A percentile compares a stretch with the other conserved stretches of the same genome.
phyloP scores from a whole-genome alignment of 768 basidiomycete species.

The Tricholoma hemisulphureum region DNA sequence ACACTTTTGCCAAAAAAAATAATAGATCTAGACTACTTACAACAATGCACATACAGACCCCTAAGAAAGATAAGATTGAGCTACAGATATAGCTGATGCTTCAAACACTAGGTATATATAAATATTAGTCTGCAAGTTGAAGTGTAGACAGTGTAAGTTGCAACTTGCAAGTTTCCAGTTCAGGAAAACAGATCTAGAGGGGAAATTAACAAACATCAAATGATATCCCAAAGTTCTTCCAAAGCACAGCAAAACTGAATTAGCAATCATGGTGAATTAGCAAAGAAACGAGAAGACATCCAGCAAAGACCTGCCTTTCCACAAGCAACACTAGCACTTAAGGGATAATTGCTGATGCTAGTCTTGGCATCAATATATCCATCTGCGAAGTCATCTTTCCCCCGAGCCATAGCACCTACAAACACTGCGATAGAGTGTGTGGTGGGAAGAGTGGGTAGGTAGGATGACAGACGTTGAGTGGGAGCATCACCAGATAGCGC shows the following conservation, averaged over 20 bases:
- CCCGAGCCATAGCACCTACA: conserved; percentile 97
- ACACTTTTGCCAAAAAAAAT: too few relatives aligned
- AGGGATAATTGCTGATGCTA: conserved; percentile 88
- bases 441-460: conserved; percentile 80
- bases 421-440: conserved; percentile 92
- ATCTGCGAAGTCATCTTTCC: conserved; percentile 96
- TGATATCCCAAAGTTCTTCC: conserved; percentile 94
- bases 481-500: conserved; percentile 92
- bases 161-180: too few relatives aligned
- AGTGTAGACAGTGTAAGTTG: too few relatives aligned
- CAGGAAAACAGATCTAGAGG: too few relatives aligned
- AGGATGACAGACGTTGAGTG: conserved; percentile 75
- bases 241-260: conserved; percentile 83
- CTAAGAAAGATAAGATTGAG: too few relatives aligned
- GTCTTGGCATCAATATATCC: conserved; percentile 94
- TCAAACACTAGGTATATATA: too few relatives aligned
- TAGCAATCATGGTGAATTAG: background rate
- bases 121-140: too few relatives aligned
- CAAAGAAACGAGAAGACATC: background rate
- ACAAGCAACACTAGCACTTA: conserved; percentile 93
- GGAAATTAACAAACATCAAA: too few relatives aligned
- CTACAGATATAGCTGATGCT: too few relatives aligned
- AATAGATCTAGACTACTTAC: too few relatives aligned
- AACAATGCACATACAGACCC: too few relatives aligned
- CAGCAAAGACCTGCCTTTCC: conserved; percentile 81